Evolutionary conservation across 192 early-diverging fungal genomes (phyloP).

Genomic region (Linnemannia zychae): DNA sequence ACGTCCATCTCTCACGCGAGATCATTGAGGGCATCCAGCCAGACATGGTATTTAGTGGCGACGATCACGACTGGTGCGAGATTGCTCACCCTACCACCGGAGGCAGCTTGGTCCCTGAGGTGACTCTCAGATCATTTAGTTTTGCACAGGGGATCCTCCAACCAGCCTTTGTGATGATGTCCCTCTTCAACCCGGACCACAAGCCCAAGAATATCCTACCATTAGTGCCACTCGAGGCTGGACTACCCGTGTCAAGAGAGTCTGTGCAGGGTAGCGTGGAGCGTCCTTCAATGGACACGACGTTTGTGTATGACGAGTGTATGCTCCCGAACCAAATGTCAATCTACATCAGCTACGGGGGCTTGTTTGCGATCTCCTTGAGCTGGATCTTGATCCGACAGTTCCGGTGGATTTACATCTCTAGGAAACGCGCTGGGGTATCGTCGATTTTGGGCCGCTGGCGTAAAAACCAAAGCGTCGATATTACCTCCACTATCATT

Average conservation of each 20-base stretch:
- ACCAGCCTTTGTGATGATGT: slow-evolving; percentile 65
- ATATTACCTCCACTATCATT: background rate
- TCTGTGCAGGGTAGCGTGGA: background rate
- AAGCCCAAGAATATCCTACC: slow-evolving; percentile 5
- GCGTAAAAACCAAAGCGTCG: background rate
- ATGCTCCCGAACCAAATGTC: slow-evolving; percentile 77
- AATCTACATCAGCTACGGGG: slow-evolving; percentile 60
- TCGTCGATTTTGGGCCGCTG: slow-evolving; percentile 17
- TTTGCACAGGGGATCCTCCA: slow-evolving; percentile 75
- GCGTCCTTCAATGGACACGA: slow-evolving; percentile 17
- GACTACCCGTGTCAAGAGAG: slow-evolving; percentile 65
- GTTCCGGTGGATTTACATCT: slow-evolving; percentile 24
- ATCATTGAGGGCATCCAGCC: slow-evolving; percentile 77
- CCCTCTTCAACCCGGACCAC: slow-evolving; percentile 27
- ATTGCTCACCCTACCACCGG: slow-evolving; percentile 58
- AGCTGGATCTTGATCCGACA: slow-evolving; percentile 39
- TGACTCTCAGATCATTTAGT: slow-evolving; percentile 75
- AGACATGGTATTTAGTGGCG: slow-evolving; percentile 84
- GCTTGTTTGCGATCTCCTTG: slow-evolving; percentile 23
- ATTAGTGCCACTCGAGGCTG: slow-evolving; percentile 51
- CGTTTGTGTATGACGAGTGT: slow-evolving; percentile 66
- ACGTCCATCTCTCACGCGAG: slow-evolving; percentile 61
- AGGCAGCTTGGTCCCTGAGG: slow-evolving; percentile 28
- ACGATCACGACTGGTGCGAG: slow-evolving; percentile 95
- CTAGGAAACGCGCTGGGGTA: background rate